Percentiles rank a stretch among this genome's conserved stretches.
phyloP scores from a whole-genome alignment of 2,329 filamentous ascomycete species.

The Stagonosporopsis chrysanthemi region DNA sequence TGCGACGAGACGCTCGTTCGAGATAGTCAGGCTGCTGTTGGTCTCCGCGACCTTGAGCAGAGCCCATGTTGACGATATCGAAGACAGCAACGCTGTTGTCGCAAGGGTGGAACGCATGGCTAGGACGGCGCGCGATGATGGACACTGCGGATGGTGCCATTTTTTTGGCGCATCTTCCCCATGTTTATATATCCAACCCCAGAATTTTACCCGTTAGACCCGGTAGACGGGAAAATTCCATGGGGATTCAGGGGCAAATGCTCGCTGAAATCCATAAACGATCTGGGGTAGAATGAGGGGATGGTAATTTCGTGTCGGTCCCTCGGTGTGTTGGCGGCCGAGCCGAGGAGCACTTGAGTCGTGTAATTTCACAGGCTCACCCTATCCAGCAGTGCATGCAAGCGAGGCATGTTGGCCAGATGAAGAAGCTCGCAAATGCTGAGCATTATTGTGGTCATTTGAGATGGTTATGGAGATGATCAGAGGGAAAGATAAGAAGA shows the following conservation, averaged over 20 bases:
- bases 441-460: background rate
- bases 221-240: slow-evolving; percentile 31
- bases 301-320: slow-evolving; percentile 18
- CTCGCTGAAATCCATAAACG: slow-evolving; percentile 7
- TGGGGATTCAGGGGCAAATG: slow-evolving; percentile 12
- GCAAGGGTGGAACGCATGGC: slow-evolving; percentile 25
- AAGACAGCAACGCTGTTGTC: slow-evolving; percentile 20
- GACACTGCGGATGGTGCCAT: background rate
- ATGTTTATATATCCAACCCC: slow-evolving; percentile 7
- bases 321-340: slow-evolving; percentile 28
- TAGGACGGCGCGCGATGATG: background rate
- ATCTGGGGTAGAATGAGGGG: slow-evolving; percentile 29
- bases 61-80: slow-evolving; percentile 22
- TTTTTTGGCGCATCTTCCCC: slow-evolving; percentile 3
- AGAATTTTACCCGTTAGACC: slow-evolving; percentile 25
- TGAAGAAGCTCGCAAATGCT: slow-evolving; percentile 1
- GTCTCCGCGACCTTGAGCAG: slow-evolving; percentile 29
- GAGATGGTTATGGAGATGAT: background rate
- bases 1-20: slow-evolving; percentile 56
- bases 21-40: slow-evolving; percentile 45
- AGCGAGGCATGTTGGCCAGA: background rate
- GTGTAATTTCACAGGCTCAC: slow-evolving; percentile 1
- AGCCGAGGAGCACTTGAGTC: slow-evolving; percentile 9
- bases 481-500: slow-evolving; percentile 7
- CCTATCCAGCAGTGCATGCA: background rate